Evolutionary conservation across 2,329 filamentous ascomycete species (phyloP), one percentile per base, ranked within the genome.

Genomic region (Cytospora piceicola): DNA sequence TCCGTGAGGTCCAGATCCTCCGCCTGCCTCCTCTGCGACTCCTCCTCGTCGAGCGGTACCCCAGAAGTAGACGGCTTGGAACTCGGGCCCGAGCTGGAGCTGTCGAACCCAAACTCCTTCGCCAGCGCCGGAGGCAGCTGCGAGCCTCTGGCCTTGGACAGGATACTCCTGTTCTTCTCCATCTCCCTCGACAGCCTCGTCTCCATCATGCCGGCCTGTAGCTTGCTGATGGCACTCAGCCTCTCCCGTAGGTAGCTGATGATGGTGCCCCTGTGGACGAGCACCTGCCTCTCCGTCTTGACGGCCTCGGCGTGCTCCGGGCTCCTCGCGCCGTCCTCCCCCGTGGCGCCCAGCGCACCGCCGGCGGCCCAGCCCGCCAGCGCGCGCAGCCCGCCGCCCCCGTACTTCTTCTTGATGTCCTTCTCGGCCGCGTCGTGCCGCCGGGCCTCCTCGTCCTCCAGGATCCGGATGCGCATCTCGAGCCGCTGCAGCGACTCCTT

Each of bases 151-250:
- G 85, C 83, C 76, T 92, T 94, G 69, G 93, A 91, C 64, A 97
- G 80, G 66, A 94, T 85, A 74, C 92, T 96, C 78, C 92, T 92
- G 73, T 89, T 94, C 85, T 91, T 95, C 80, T 98, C 94, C 76
- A 94, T 84, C 76, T 96, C 92, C 63, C 95, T 83, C 73, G 88
- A 88, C 70, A 98, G 82, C 71, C 95, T 82, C 73, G 92, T 91
- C 79, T 97, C 94, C 84, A 98, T 97, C 93, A 98, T 97, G 59
- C 85, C 86, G 72, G 92, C 88, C 80, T 98, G 94, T 69, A 90
- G 88, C 72, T 87, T 84, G 52, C 91, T 90, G 64, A 90, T 93
- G 70, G 87, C 83, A 78, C 95, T 91, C 69, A 98, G 78, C 72
- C 88, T 85, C 74, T 90, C 85, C 69, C 91, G 84, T 72, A 99